Evolutionary conservation across 331 rosid genomes (phyloP).

Genomic region (Pyrus hybrid): DNA sequence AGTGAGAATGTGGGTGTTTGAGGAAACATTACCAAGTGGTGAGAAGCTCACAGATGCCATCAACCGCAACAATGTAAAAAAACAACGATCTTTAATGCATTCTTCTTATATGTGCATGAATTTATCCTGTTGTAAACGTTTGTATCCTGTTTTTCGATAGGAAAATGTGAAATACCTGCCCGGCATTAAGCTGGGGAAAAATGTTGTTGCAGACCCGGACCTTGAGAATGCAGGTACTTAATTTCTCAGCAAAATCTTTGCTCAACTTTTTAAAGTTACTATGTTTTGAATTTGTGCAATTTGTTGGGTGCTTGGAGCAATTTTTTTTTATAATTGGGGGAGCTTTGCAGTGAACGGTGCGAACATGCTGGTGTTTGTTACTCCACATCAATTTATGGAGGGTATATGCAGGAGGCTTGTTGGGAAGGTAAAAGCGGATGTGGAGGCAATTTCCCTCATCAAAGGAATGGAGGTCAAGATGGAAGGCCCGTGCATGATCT

Average conservation of each 20-base stretch:
- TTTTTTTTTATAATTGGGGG: conserved; percentile 12
- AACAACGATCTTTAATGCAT: conserved; percentile 4
- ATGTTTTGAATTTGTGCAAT: neutral
- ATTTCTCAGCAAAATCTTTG: neutral
- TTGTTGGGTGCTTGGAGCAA: neutral
- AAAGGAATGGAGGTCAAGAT: conserved; percentile 95
- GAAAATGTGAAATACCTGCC: conserved; percentile 89
- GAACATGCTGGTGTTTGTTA: conserved; percentile 81
- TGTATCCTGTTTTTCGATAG: conserved; percentile 22
- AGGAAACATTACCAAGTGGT: conserved; percentile 67
- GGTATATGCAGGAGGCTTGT: conserved; percentile 60
- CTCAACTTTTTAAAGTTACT: neutral
- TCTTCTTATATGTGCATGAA: neutral
- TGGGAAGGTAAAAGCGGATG: conserved; percentile 57
- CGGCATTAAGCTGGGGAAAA: conserved; percentile 78
- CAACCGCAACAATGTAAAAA: conserved; percentile 59
- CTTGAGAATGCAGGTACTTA: conserved; percentile 61
- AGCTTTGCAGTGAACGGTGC: conserved; percentile 63
- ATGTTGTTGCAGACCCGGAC: conserved; percentile 79
- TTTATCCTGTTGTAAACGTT: conserved; percentile 1
- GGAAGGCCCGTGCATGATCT: conserved; percentile 93
- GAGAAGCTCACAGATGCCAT: conserved; percentile 79
- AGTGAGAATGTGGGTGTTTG: conserved; percentile 90
- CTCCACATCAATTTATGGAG: conserved; percentile 91
- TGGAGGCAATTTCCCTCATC: conserved; percentile 74